Percentiles rank a stretch among this genome's conserved stretches.
Conservation (phyloP, 495 filamentous ascomycete species). For the Trichocladium uniseriatum region DNA sequence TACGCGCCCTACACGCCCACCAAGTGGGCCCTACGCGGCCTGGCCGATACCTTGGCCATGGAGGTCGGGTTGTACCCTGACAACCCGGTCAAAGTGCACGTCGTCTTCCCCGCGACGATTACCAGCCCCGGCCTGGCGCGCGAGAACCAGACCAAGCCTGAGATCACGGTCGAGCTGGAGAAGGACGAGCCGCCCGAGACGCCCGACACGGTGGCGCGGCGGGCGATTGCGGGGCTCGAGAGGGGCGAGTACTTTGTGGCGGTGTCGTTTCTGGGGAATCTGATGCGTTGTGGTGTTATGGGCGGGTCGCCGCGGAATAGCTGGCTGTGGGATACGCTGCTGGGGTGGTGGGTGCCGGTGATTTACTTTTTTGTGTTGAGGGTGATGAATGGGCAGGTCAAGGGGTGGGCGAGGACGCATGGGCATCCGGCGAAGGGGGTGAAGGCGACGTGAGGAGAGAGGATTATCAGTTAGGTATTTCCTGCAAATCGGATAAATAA, state of each 20-base stretch:
- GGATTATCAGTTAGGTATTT: too few relatives aligned
- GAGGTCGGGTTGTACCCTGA: slow-evolving; percentile 75
- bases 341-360: slow-evolving; percentile 46
- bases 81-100: slow-evolving; percentile 63
- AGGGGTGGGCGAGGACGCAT: slow-evolving; percentile 48
- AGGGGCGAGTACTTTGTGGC: slow-evolving; percentile 68
- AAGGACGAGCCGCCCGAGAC: slow-evolving; percentile 70
- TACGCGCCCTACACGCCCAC: slow-evolving; percentile 77
- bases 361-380: slow-evolving; percentile 53
- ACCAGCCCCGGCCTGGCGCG: slow-evolving; percentile 61
- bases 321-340: slow-evolving; percentile 51
- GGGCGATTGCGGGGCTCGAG: slow-evolving; percentile 66
- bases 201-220: slow-evolving; percentile 63
- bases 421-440: slow-evolving; percentile 40
- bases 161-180: slow-evolving; percentile 71
- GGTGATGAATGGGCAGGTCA: slow-evolving; percentile 52
- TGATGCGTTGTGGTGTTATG: slow-evolving; percentile 54
- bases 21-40: slow-evolving; percentile 75
- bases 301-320: slow-evolving; percentile 51
- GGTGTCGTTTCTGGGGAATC: slow-evolving; percentile 55
- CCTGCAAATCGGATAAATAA: too few relatives aligned
- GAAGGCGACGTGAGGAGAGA: slow-evolving; percentile 16
- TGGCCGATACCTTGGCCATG: slow-evolving; percentile 73
- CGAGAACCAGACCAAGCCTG: slow-evolving; percentile 76
- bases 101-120: slow-evolving; percentile 81